A percentile compares a stretch with the other conserved stretches of the same genome.
These are phyloP conservation scores for Diaporthe sp. DNA, from an alignment of 2,329 filamentous ascomycete species.

Conservation along the genomic window DNA sequence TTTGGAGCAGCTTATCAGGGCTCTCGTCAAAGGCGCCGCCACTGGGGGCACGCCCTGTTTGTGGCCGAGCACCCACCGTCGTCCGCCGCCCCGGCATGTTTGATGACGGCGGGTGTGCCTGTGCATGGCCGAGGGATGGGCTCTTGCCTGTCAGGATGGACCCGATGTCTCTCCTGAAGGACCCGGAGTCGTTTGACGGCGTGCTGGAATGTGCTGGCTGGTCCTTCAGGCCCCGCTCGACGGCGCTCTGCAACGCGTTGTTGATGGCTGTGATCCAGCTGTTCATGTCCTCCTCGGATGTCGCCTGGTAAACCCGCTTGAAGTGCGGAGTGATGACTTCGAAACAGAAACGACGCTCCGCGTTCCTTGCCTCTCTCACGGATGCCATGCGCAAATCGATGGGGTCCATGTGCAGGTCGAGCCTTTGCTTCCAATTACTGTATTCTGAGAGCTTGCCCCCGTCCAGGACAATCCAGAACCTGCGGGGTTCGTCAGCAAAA, in stretches of 20 bases:
- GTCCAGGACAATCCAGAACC: constrained; percentile 98
- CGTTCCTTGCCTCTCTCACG: constrained; percentile 93
- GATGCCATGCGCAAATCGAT: constrained; percentile 98
- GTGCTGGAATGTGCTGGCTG: constrained; percentile 58
- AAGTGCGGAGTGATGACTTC: constrained; percentile 98
- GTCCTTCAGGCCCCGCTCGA: constrained; percentile 79
- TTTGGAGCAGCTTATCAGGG: constrained; percentile 87
- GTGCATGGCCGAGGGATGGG: constrained; percentile 72
- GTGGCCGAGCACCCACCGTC: constrained; percentile 90
- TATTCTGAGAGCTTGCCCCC: constrained; percentile 98
- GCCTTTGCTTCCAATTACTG: constrained; percentile 98
- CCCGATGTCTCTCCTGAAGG: constrained; percentile 86
- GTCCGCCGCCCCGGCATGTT: constrained; percentile 83
- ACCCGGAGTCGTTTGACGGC: constrained; percentile 60
- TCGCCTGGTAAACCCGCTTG: constrained; percentile 97
- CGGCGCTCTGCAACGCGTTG: constrained; percentile 94
- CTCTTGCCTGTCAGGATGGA: constrained; percentile 95
- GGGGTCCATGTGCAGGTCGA: constrained; percentile 97
- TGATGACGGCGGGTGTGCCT: constrained; percentile 61
- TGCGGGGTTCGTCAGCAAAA: constrained; percentile 53
- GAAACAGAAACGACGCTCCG: constrained; percentile 96
- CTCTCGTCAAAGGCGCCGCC: constrained; percentile 82
- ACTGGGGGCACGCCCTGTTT: constrained; percentile 66
- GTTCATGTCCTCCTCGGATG: constrained; percentile 97
- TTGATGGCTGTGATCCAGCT: constrained; percentile 98